A percentile compares a stretch with the other conserved stretches of the same genome.
phyloP scores from a whole-genome alignment of 129 eudicot species.

The Helianthus tuberosus region DNA sequence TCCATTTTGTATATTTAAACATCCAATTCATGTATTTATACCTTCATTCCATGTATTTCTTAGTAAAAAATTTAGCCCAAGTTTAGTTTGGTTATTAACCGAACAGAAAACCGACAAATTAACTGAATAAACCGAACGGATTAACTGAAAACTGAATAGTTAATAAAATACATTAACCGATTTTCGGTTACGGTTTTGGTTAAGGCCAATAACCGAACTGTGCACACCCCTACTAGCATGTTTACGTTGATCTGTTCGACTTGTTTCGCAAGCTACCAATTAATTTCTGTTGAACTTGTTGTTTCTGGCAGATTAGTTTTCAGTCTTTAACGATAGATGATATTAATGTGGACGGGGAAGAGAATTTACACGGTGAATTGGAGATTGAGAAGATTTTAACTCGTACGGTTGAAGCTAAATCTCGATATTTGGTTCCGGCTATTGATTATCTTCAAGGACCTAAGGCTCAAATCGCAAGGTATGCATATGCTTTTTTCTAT shows the following conservation, averaged over 20 bases:
- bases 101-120: too few relatives aligned
- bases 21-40: too few relatives aligned
- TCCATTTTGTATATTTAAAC: too few relatives aligned
- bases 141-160: too few relatives aligned
- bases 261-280: neutral
- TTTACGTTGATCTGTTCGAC: neutral
- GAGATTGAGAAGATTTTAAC: slow-evolving; percentile 68
- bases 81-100: too few relatives aligned
- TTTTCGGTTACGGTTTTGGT: too few relatives aligned
- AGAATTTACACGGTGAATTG: slow-evolving; percentile 51
- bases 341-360: slow-evolving; percentile 34
- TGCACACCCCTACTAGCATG: too few relatives aligned
- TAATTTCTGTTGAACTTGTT: slow-evolving; percentile 8
- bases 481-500: neutral
- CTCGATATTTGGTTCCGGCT: slow-evolving; percentile 71
- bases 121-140: too few relatives aligned
- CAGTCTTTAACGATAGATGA: slow-evolving; percentile 46
- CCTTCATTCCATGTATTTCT: too few relatives aligned
- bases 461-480: slow-evolving; percentile 57
- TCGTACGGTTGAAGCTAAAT: slow-evolving; percentile 60
- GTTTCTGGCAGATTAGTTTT: slow-evolving; percentile 57
- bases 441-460: slow-evolving; percentile 56
- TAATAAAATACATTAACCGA: too few relatives aligned
- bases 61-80: too few relatives aligned
- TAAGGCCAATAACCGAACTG: too few relatives aligned